Base-by-base conservation (phyloP, 257 asterid species). In the Henckelia pumila region DNA sequence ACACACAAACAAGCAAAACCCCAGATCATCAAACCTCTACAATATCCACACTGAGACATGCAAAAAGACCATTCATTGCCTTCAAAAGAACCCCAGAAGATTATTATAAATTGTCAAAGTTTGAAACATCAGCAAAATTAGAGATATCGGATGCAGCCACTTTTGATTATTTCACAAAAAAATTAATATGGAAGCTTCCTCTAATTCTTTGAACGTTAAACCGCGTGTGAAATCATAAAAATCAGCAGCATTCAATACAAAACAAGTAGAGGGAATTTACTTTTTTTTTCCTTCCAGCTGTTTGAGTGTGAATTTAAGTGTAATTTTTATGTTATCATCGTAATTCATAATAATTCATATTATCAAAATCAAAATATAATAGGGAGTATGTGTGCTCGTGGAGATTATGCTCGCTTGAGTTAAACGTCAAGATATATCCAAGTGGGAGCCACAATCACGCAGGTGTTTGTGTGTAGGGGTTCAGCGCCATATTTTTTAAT, bases 191-290 rank as follows among this genome's bases (percentile, higher is more conserved):
- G 10, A 62, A 69, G 44, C 25, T 69, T n/a, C 56, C 58, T 32
- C 33, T 61, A 52, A 14, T 37, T 64, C 50, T 9, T 66, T 14
- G 16, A 61, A 60, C 52, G 74, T 67, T 55, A 71, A 80, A 82
- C 71, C 73, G 83, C 80, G 86, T 67, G 56, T 49, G 32, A 1
- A 50, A 26, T 68, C 23, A 26, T 4, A 56, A 55, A 11, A 52
- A 50, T 44, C 77, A 79, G 70, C 56, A 68, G 53, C 53, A 56
- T 55, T 65, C 20, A 66, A 66, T 70, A 66, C 29, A 63, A 65
- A 47, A 47, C 21, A 47, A 47, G 55, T 16, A 16, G 55, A 47
- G 20, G 55, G 55, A 47, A 47, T 47, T 47, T 47, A 47, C 5
- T 47, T 47, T n/a, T n/a, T n/a, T n/a, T n/a, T n/a, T n/a, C n/a